Evolutionary conservation across 805 yeast genomes (phyloP).

Genomic region (Candida insectorum): DNA sequence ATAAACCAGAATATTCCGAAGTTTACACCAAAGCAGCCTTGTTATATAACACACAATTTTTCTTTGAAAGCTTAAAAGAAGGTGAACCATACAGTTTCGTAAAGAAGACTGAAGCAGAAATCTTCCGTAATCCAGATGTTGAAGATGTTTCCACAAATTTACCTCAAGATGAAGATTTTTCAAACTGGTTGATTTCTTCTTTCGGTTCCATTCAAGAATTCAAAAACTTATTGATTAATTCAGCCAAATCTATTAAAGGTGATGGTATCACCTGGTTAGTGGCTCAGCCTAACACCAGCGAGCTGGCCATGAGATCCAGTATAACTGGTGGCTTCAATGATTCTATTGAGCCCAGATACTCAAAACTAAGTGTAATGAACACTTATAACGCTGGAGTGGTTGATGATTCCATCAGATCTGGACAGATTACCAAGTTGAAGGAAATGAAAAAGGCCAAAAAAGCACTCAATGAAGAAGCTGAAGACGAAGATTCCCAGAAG

Average conservation of each 20-base stretch:
- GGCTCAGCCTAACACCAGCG: slow-evolving; percentile 46
- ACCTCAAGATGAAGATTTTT: slow-evolving; percentile 33
- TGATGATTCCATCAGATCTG: slow-evolving; percentile 54
- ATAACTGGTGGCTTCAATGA: slow-evolving; percentile 5
- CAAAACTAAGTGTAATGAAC: slow-evolving; percentile 63
- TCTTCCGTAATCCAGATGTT: slow-evolving; percentile 44
- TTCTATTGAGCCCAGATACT: slow-evolving; percentile 16
- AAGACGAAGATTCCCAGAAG: slow-evolving; percentile 1
- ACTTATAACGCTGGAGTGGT: slow-evolving; percentile 92
- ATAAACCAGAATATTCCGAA: slow-evolving; percentile 42
- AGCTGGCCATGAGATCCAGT: slow-evolving; percentile 19
- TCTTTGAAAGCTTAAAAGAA: slow-evolving; percentile 40
- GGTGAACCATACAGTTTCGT: slow-evolving; percentile 12
- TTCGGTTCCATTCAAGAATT: slow-evolving; percentile 81
- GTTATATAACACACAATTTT: slow-evolving; percentile 48
- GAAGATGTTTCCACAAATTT: slow-evolving; percentile 27
- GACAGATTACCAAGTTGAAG: slow-evolving; percentile 45
- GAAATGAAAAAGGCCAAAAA: slow-evolving; percentile 30
- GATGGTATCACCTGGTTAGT: slow-evolving; percentile 91
- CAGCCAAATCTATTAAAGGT: slow-evolving; percentile 74
- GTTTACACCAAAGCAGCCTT: slow-evolving; percentile 45
- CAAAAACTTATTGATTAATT: slow-evolving; percentile 61
- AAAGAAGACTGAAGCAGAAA: slow-evolving; percentile 23
- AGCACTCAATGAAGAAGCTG: slow-evolving; percentile 20
- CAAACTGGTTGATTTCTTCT: slow-evolving; percentile 49